phyloP scores from a whole-genome alignment of 495 filamentous ascomycete genomes.

The Diplogelasinospora grovesii region DNA sequence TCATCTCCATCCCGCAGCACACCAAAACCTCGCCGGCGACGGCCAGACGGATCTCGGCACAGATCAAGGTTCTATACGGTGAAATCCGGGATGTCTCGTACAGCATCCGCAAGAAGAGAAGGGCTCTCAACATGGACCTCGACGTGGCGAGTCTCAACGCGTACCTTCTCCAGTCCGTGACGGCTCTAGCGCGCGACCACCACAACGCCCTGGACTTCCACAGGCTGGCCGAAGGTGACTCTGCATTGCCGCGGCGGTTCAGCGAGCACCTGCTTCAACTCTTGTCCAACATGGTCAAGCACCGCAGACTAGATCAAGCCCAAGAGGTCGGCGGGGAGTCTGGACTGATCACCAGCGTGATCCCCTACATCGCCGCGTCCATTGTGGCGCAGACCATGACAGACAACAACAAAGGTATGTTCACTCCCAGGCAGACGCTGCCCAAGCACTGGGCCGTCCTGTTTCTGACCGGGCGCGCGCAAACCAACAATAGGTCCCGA shows the following conservation, averaged over 20 bases:
- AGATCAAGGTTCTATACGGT: constrained; percentile 16
- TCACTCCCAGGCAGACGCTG: too few species aligned
- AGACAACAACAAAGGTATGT: neutral
- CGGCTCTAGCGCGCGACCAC: constrained; percentile 9
- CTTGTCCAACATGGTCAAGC: constrained; percentile 12
- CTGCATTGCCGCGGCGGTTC: constrained; percentile 4
- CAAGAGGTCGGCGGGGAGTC: constrained; percentile 6
- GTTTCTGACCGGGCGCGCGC: neutral
- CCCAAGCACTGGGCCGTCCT: too few species aligned
- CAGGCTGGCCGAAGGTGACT: constrained; percentile 8
- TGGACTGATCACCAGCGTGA: constrained; percentile 6
- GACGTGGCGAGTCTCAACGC: constrained; percentile 13
- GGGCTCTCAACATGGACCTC: constrained; percentile 13
- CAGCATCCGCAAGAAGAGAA: constrained; percentile 5
- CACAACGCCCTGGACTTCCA: constrained; percentile 14
- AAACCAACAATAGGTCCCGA: neutral
- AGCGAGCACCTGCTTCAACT: constrained; percentile 13
- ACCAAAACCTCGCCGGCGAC: constrained; percentile 8
- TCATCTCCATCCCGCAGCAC: constrained; percentile 15
- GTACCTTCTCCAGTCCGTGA: constrained; percentile 7
- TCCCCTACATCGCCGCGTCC: constrained; percentile 10
- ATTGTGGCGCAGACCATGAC: constrained; percentile 2
- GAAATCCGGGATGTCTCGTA: constrained; percentile 11
- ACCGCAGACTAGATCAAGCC: neutral
- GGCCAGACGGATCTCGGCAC: constrained; percentile 4